Evolutionary conservation across 2,329 filamentous ascomycete species (phyloP).

Genomic region (Epicoccum sorghinum): DNA sequence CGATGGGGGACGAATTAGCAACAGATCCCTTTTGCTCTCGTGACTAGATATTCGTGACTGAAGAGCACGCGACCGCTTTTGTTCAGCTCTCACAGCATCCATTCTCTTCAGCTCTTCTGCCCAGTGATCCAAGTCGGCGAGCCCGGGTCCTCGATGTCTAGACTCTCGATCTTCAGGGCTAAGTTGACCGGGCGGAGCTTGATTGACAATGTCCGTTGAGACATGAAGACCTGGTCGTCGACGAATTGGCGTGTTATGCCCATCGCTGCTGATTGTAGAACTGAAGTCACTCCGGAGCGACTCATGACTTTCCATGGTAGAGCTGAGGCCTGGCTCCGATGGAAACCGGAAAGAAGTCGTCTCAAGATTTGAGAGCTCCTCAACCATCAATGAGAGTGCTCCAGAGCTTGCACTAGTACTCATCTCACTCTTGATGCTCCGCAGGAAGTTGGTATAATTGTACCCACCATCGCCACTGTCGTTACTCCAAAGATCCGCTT

Average conservation of each 20-base stretch:
- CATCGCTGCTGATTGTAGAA: not conserved
- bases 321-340: not conserved
- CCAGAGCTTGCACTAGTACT: constrained; percentile 5
- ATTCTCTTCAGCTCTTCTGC: constrained; percentile 15
- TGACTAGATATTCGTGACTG: not conserved
- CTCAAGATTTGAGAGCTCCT: constrained; percentile 1
- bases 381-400: constrained; percentile 6
- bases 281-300: not conserved
- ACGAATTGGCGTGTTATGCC: not conserved
- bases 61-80: not conserved
- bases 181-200: not conserved
- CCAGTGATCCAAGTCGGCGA: constrained; percentile 11
- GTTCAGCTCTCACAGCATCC: constrained; percentile 3
- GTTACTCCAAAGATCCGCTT: constrained; percentile 5
- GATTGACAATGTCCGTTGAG: not conserved
- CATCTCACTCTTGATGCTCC: constrained; percentile 19
- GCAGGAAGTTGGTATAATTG: constrained; percentile 22
- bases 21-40: no score
- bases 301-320: not conserved
- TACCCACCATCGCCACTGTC: constrained; percentile 18
- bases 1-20: no score
- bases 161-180: constrained; percentile 14
- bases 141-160: constrained; percentile 9
- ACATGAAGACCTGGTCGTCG: constrained; percentile 1
- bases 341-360: not conserved